phyloP scores from a whole-genome alignment of 306 rosid genomes.

The Gleditsia sinensis region DNA sequence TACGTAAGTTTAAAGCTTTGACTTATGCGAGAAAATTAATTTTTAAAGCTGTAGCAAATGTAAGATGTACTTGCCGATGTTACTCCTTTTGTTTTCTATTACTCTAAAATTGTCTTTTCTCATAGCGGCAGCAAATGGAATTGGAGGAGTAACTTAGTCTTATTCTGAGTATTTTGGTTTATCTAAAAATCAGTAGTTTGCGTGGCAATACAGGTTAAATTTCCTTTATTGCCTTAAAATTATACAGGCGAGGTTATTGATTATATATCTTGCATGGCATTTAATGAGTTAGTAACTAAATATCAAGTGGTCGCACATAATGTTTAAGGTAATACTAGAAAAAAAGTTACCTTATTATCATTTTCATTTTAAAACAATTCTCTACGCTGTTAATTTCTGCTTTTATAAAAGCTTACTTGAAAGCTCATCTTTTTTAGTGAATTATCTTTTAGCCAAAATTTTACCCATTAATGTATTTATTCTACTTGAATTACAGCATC shows the following conservation, averaged over 20 bases:
- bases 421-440: not conserved
- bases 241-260: not conserved
- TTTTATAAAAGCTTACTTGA: not conserved
- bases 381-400: not conserved
- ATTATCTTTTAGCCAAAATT: too few species aligned
- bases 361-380: not conserved
- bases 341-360: not conserved
- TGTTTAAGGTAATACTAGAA: not conserved
- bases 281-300: not conserved
- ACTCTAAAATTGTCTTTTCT: not conserved
- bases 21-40: not conserved
- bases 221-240: slow-evolving; percentile 7
- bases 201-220: not conserved
- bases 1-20: too few species aligned
- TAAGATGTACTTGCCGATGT: not conserved
- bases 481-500: not conserved
- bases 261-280: not conserved
- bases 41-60: not conserved
- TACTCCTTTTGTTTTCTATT: not conserved
- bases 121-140: not conserved
- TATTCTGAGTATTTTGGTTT: not conserved
- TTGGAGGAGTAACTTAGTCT: not conserved
- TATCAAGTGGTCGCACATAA: not conserved
- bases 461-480: not conserved
- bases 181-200: slow-evolving; percentile 2